A percentile compares a stretch with the other conserved stretches of the same genome.
Conservation (phyloP, 2,329 filamentous ascomycete genomes). For the Sporothrix curviconia region DNA sequence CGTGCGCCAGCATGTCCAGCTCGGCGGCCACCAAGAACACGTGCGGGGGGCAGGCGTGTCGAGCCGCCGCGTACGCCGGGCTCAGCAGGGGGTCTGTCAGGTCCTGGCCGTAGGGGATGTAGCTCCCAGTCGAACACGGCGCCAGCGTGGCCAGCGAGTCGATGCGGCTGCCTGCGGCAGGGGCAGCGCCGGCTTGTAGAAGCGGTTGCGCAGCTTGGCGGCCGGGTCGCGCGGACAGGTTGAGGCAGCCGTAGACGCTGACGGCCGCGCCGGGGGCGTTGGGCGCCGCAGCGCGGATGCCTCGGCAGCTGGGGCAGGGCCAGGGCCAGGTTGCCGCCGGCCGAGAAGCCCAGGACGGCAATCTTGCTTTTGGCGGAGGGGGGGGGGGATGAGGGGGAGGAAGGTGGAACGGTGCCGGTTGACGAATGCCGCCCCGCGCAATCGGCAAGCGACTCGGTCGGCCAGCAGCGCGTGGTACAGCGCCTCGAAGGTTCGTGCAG, state of each 20-base stretch:
- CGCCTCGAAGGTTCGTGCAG: conserved; percentile 39
- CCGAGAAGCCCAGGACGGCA: conserved; percentile 42
- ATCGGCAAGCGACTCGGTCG: conserved; percentile 39
- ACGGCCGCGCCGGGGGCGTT: conserved; percentile 28
- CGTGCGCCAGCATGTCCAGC: conserved; percentile 39
- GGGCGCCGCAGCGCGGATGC: conserved; percentile 23
- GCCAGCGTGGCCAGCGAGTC: conserved; percentile 27
- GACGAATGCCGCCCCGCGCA: conserved; percentile 33
- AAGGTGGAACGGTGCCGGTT: neutral
- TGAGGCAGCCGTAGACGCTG: conserved; percentile 39
- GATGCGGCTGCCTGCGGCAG: conserved; percentile 21
- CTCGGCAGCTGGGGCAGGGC: conserved; percentile 34
- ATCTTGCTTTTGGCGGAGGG: conserved; percentile 26
- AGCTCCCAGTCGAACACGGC: conserved; percentile 36
- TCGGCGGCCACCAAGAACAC: conserved; percentile 39
- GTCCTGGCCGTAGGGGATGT: conserved; percentile 32
- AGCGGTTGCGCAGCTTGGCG: conserved; percentile 27
- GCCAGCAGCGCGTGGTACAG: conserved; percentile 35
- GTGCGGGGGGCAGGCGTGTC: conserved; percentile 33
- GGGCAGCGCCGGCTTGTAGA: conserved; percentile 30
- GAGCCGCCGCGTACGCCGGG: conserved; percentile 28
- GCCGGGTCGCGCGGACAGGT: conserved; percentile 30
- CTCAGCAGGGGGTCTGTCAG: conserved; percentile 35
- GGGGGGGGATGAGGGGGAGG: too few relatives aligned
- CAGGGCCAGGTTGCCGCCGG: conserved; percentile 43